Evolutionary conservation across 176 grass and related monocot genomes (phyloP), one percentile per base, ranked within the genome.

Genomic region (Ananas comosus): DNA sequence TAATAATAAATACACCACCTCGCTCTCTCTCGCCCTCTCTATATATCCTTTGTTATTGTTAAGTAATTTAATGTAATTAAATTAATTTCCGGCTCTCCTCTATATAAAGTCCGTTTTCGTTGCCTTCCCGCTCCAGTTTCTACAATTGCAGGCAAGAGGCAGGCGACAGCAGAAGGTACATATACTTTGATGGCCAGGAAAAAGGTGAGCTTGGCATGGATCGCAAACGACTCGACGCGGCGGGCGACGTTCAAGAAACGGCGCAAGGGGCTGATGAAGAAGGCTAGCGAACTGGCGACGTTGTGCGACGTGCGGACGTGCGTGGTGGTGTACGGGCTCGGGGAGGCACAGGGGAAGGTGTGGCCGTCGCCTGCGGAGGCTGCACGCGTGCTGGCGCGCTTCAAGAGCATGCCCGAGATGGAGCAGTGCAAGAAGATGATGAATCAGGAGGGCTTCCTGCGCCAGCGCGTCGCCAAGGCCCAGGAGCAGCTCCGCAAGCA

Each of bases 351-450:
- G 9, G 73, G 77, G 0, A 68, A 71, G 63, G 78, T 77, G 13
- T 86, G 78, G 70, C 82, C 80, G 0, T 71, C 73, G 0, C 0
- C n/a, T 0, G 10, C 4, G 1, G 74, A 63, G 66, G 54, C 48
- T 16, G 53, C 6, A 13, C 1, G 52, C 4, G 23, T 83, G 0
- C 42, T 88, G 0, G 13, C 48, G 0, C 79, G 73, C 0, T 79
- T 92, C 71, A 65, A n/a, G 76, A 33, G 67, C 14, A 65, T 81
- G 80, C 76, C 77, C 0, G 79, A 83, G 69, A 19, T 69, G 1
- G 73, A 92, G 22, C 79, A 67, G 14, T 64, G 67, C 69, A 77
- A 72, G 53, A 85, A 83, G 47, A 86, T 73, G 82, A 70, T 85
- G 48, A 69, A 88, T 63, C 78, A 67, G 7, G 85, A 76, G 50